Percentiles rank a stretch among this genome's conserved stretches.
phyloP scores from a whole-genome alignment of 1,284 basidiomycete genomes.

The Caloboletus inedulis region DNA sequence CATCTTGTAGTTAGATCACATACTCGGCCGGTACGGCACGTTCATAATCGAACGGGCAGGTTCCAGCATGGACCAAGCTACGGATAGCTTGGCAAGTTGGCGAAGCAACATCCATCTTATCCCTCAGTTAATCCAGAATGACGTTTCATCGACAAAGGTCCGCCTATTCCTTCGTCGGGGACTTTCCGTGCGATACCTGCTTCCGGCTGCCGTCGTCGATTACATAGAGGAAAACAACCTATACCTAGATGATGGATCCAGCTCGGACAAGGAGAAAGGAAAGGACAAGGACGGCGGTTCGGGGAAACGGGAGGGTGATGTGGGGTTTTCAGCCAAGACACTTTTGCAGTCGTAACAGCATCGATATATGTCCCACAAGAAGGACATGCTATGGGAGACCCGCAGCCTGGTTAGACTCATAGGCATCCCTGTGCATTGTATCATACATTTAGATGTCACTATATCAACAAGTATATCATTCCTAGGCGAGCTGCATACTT shows the following conservation, averaged over 20 bases:
- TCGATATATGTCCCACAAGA: not conserved
- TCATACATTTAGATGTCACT: not conserved
- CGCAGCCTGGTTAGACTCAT: not conserved
- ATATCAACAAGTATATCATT: not conserved
- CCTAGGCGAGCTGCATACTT: no score
- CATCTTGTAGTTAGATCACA: constrained; percentile 79
- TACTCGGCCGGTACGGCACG: constrained; percentile 91
- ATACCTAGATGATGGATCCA: constrained; percentile 61
- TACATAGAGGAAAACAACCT: constrained; percentile 87
- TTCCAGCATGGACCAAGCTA: constrained; percentile 84
- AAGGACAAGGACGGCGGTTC: constrained; percentile 36
- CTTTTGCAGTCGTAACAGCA: constrained; percentile 3
- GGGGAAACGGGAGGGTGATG: constrained; percentile 23
- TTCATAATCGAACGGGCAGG: constrained; percentile 96
- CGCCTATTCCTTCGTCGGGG: constrained; percentile 89
- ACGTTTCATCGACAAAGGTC: constrained; percentile 95
- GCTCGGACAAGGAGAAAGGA: constrained; percentile 40
- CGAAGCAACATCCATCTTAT: constrained; percentile 91
- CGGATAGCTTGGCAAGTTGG: constrained; percentile 74
- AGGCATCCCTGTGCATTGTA: constrained; percentile 3
- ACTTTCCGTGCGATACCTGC: constrained; percentile 90
- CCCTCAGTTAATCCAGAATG: constrained; percentile 96
- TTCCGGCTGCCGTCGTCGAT: constrained; percentile 89
- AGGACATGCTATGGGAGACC: not conserved
- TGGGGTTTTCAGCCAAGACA: constrained; percentile 11